Base-by-base conservation (phyloP, 179 eudicot species). In the Spinacia oleracea region DNA sequence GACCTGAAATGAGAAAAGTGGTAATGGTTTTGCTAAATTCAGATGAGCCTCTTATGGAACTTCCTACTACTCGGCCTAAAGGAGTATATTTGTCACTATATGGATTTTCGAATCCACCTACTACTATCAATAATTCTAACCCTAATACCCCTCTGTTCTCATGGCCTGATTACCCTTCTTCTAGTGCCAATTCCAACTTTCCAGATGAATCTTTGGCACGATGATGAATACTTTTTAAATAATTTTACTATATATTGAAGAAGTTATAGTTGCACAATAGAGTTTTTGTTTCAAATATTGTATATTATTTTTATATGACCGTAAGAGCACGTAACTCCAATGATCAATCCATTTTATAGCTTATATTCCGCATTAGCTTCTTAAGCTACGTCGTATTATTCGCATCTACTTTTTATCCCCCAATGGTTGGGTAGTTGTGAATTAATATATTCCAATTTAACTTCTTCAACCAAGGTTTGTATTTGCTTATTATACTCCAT, bases 1-100 rank as follows among this genome's bases (percentile, higher is more conserved):
- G 97, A 86, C 94, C 97, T 18, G 76, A 40, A 48, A 92, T 89
- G 91, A 86, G 94, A 74, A 92, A 88, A 34, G 91, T 90, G 77
- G 85, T 87, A 6, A 91, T 88, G 58, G 35, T 90, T 58, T 76
- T 89, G 34, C 66, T 86, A 88, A 90, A 90, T 73, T 80, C 84
- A n/a, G 86, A 89, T 43, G 97, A 92, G 70, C 89, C 92, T 9
- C 73, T 87, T 18, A 82, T 91, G 59, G 74, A 77, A 7, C 81
- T 91, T 40, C 89, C 93, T 0, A 76, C 72, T 12, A 51, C 77
- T 56, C 84, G 84, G 29, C 84, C 87, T 0, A 81, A 73, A 72
- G 84, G 84, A 27, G 87, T 84, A 21, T 84, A 81, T 67, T 80
- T 84, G 38, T 75, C 82, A 2, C 48, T 81, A 4, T 16, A 77